phyloP scores from a whole-genome alignment of 495 filamentous ascomycete species.

The Corynascus novoguineensis region DNA sequence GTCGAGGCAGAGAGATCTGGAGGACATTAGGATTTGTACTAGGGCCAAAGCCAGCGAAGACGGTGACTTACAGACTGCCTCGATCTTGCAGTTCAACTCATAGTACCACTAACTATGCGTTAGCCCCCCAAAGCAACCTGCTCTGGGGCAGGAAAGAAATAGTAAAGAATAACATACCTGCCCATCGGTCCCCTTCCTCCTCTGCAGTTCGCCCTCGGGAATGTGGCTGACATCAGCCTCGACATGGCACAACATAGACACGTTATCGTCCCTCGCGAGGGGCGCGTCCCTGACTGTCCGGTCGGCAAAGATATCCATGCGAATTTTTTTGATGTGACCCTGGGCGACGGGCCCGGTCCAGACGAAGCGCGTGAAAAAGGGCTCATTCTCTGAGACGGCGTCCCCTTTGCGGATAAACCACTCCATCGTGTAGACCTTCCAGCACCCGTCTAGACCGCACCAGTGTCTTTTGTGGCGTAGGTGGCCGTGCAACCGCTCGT shows the following conservation, averaged over 20 bases:
- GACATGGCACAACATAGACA: slow-evolving; percentile 23
- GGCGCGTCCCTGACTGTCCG: slow-evolving; percentile 20
- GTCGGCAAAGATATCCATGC: slow-evolving; percentile 27
- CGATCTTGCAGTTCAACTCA: slow-evolving; percentile 25
- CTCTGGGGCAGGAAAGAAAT: too few relatives aligned
- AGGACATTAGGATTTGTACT: neutral
- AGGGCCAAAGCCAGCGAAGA: neutral
- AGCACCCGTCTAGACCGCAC: slow-evolving; percentile 23
- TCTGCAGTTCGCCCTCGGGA: slow-evolving; percentile 22
- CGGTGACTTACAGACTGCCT: slow-evolving; percentile 31
- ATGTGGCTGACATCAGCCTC: slow-evolving; percentile 31
- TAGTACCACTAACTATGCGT: slow-evolving; percentile 22
- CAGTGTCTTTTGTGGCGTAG: slow-evolving; percentile 23
- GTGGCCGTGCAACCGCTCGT: slow-evolving; percentile 28
- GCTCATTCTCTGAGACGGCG: slow-evolving; percentile 28
- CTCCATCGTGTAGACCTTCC: slow-evolving; percentile 27
- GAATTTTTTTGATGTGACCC: slow-evolving; percentile 24
- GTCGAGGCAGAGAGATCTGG: slow-evolving; percentile 31
- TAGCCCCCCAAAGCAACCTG: neutral
- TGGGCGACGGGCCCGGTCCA: slow-evolving; percentile 20
- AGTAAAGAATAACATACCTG: neutral
- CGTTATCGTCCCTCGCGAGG: slow-evolving; percentile 23
- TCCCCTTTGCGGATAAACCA: slow-evolving; percentile 33
- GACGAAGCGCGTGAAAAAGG: slow-evolving; percentile 22
- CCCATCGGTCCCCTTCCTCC: slow-evolving; percentile 25